Base-by-base conservation (phyloP, 2,329 filamentous ascomycete genomes). In the Cladosporium sp. region DNA sequence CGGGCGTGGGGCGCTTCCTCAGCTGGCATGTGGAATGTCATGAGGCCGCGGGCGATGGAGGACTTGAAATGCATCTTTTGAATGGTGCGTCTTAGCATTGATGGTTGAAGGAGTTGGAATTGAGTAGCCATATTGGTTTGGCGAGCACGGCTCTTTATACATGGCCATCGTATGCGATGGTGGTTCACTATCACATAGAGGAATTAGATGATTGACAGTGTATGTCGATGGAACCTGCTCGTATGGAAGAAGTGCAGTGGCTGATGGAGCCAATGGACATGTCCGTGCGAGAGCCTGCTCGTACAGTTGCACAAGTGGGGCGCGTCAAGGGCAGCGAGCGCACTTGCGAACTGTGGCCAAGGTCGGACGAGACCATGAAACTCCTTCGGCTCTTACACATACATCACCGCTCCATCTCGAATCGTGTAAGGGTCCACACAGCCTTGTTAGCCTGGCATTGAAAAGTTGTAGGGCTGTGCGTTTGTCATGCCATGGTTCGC, bases 21-120 rank as follows among this genome's bases (percentile, higher is more conserved):
- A 28, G 62, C 47, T 28, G 62, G 62, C 34, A 65, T 41, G 28
- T 58, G 30, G 18, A 54, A 59, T n/a, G 32, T n/a, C 21, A 58
- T 21, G 55, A 65, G 26, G 28, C 51, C 28, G 7, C 51, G 28
- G 51, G 51, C 28, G 26, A 54, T 2, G 12, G 26, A 30, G 11
- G 51, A 8, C 28, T 54, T 54, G 51, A 54, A 54, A n/a, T 54
- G 51, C 51, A 54, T 54, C n/a, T 32, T 54, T 18, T n/a, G 38
- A 21, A 44, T n/a, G 38, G 38, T 44, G 38, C 38, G 38, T 44
- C 18, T 44, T 44, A 44, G 38, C 38, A 44, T 44, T n/a, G 4
- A 44, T 44, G 18, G 7, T 44, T 10, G 18, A 4, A n/a, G 6
- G n/a, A 21, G 18, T n/a, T 44, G 38, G 38, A 14, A 3, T 4